Conservation (phyloP, 306 rosid species). For the Albizia julibrissin region DNA sequence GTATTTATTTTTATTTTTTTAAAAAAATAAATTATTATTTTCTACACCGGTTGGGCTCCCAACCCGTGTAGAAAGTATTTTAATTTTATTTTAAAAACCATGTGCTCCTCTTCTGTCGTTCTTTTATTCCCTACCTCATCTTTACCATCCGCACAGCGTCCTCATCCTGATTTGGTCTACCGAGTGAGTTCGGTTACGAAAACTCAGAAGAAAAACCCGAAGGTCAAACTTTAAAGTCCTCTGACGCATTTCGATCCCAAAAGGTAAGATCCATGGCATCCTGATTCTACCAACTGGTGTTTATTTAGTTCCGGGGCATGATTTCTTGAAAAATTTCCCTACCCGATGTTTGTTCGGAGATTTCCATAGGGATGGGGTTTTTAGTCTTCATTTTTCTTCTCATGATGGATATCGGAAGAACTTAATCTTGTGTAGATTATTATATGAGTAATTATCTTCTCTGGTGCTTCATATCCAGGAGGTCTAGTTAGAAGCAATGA, state of each 20-base stretch:
- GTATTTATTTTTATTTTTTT: too few species aligned
- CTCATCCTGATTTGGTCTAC: neutral
- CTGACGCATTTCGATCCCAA: neutral
- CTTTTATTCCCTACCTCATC: neutral
- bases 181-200: neutral
- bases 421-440: neutral
- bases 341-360: neutral
- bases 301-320: neutral
- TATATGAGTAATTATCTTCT: neutral
- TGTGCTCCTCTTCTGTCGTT: neutral
- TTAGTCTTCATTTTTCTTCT: neutral
- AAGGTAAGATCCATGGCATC: neutral
- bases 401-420: neutral
- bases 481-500: constrained; percentile 48
- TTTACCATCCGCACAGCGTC: neutral
- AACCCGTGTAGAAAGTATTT: too few species aligned
- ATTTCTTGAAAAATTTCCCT: neutral
- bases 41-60: too few species aligned
- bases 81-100: too few species aligned
- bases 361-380: neutral
- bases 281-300: neutral
- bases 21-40: too few species aligned
- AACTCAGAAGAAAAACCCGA: neutral
- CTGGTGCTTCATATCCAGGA: neutral
- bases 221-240: neutral